phyloP scores from a whole-genome alignment of 805 yeast species.

The Wickerhamiella qilinensis region DNA sequence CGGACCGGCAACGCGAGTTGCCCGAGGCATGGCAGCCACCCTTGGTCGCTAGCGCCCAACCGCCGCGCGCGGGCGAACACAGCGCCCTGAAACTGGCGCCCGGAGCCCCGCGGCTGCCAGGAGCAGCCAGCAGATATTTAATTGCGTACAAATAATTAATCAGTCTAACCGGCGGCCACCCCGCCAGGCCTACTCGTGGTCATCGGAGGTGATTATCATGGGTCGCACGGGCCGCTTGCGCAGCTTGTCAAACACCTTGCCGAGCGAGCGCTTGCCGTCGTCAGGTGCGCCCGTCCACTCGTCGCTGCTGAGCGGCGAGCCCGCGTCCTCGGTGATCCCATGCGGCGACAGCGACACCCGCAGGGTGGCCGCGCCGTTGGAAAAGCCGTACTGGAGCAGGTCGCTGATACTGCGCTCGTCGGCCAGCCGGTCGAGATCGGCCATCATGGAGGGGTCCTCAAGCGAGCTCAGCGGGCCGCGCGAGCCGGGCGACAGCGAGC shows the following conservation, averaged over 20 bases:
- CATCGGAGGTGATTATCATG: background rate
- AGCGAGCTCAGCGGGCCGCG: background rate
- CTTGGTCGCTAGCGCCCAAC: too few relatives aligned
- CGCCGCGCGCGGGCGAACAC: too few relatives aligned
- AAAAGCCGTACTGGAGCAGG: constrained; percentile 3
- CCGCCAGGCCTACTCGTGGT: background rate
- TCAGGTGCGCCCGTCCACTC: background rate
- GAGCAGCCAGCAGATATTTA: too few relatives aligned
- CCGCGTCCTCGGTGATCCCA: constrained; percentile 1
- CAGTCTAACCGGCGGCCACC: too few relatives aligned
- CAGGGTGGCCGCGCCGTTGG: constrained; percentile 3
- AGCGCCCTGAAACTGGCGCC: too few relatives aligned
- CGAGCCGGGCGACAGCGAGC: background rate
- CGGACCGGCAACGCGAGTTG: too few relatives aligned
- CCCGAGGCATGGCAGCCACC: too few relatives aligned
- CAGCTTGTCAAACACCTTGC: background rate
- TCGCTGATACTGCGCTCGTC: constrained; percentile 5
- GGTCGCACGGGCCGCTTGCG: background rate
- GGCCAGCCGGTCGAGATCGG: constrained; percentile 5
- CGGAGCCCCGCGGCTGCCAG: too few relatives aligned
- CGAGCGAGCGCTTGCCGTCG: background rate
- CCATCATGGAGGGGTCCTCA: background rate
- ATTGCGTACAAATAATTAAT: too few relatives aligned
- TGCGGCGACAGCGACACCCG: constrained; percentile 3
- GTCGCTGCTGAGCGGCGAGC: background rate